Percentiles rank a stretch among this genome's conserved stretches.
Evolutionary conservation across 2,329 filamentous ascomycete species (phyloP).

Genomic region (Colletotrichum tropicale): DNA sequence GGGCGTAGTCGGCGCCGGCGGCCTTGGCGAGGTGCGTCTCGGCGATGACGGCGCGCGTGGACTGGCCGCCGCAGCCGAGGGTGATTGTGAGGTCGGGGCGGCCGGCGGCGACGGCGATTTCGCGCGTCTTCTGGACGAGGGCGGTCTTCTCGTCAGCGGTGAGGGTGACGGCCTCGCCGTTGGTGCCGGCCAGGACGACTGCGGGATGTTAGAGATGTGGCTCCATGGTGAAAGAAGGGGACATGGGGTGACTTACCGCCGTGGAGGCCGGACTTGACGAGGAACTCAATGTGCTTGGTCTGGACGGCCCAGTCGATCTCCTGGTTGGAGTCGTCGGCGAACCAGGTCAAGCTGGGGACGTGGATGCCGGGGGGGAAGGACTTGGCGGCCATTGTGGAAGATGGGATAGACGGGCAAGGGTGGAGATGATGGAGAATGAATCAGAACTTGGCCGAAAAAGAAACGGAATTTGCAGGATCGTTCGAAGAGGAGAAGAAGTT

Average conservation of each 20-base stretch:
- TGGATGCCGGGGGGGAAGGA: conserved; percentile 57
- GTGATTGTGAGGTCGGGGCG: conserved; percentile 66
- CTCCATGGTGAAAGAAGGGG: not conserved
- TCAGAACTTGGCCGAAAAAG: not conserved
- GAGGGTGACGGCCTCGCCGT: conserved; percentile 76
- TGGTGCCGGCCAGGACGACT: conserved; percentile 73
- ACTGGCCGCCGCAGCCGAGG: conserved; percentile 69
- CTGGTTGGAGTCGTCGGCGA: conserved; percentile 49
- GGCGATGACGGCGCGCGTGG: conserved; percentile 68
- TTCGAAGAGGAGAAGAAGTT: not conserved
- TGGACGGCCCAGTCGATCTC: conserved; percentile 62
- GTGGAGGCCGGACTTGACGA: conserved; percentile 57
- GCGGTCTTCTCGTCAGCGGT: conserved; percentile 66
- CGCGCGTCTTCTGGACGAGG: conserved; percentile 65
- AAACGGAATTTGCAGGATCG: not conserved
- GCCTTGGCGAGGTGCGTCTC: conserved; percentile 66
- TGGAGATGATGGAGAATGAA: not conserved
- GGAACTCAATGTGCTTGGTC: conserved; percentile 55
- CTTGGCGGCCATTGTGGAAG: conserved; percentile 29
- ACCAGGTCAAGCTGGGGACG: conserved; percentile 62
- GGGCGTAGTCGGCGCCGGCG: conserved; percentile 69
- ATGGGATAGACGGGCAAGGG: not conserved
- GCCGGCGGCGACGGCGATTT: conserved; percentile 60
- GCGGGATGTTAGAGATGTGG: not conserved
- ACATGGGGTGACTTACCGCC: conserved; percentile 37